phyloP scores from a whole-genome alignment of 1,139 yeast genomes.

The Taiozyma sp. region DNA sequence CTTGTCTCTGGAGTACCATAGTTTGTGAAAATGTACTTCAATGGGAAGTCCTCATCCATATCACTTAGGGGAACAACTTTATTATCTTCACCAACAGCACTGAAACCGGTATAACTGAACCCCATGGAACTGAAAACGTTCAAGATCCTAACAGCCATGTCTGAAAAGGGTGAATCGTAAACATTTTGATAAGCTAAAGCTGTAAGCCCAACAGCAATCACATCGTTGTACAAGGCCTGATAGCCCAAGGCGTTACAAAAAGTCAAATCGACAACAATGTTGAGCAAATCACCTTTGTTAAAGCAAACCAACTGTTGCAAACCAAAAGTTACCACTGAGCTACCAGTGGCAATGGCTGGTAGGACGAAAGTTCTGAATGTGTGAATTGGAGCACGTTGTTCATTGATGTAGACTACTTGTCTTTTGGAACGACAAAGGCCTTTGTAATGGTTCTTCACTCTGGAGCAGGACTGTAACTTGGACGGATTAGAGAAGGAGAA shows the following conservation, averaged over 20 bases:
- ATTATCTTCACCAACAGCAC: constrained; percentile 1
- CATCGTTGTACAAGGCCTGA: not conserved
- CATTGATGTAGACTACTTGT: not conserved
- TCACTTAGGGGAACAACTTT: not conserved
- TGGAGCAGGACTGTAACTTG: not conserved
- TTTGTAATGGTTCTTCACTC: not conserved
- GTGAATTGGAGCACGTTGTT: not conserved
- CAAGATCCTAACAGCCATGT: not conserved
- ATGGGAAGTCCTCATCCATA: not conserved
- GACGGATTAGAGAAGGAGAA: not conserved
- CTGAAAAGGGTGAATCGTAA: not conserved
- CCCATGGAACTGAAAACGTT: not conserved
- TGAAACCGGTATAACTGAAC: not conserved
- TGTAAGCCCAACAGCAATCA: not conserved
- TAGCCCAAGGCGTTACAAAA: not conserved
- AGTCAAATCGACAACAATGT: not conserved
- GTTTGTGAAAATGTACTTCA: not conserved
- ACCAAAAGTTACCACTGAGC: not conserved
- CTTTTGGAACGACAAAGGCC: not conserved
- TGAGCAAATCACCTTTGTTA: not conserved
- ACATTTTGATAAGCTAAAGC: constrained; percentile 1
- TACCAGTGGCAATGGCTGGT: not conserved
- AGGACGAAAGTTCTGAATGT: not conserved
- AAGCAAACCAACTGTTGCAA: not conserved
- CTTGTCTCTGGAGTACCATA: constrained; percentile 1